Evolutionary conservation across 23 red algal species (phyloP).

Genomic region (Gracilaria vermiculophylla): DNA sequence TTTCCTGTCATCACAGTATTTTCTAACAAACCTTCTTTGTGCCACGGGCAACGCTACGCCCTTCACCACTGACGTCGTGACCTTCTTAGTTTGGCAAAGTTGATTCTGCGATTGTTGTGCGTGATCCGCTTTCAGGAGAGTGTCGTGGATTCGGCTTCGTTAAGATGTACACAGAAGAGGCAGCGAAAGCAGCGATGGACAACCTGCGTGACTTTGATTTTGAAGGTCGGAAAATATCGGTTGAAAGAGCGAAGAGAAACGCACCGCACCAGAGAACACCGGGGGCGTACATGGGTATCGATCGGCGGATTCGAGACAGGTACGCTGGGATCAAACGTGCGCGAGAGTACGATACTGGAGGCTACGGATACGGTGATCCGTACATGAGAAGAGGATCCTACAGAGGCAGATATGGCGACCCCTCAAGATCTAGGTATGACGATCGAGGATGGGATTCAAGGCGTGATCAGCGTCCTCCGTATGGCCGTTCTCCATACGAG

Average conservation of each 20-base stretch:
- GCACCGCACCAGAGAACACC: conserved; percentile 58
- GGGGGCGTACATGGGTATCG: conserved; percentile 63
- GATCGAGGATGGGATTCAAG: conserved; percentile 22
- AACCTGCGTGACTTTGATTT: conserved; percentile 62
- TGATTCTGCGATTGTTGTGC: conserved; percentile 58
- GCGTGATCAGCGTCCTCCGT: conserved; percentile 26
- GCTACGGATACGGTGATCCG: conserved; percentile 16
- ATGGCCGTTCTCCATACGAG: conserved; percentile 34
- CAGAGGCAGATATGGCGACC: conserved; percentile 27
- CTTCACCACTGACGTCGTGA: conserved; percentile 1
- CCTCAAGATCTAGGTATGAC: conserved; percentile 36
- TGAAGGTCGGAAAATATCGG: conserved; percentile 63
- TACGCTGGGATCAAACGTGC: conserved; percentile 62
- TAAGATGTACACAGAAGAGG: conserved; percentile 53
- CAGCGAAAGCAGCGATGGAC: conserved; percentile 47
- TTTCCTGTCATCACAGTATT: neutral
- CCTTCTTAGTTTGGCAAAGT: conserved; percentile 59
- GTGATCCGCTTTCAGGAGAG: conserved; percentile 62
- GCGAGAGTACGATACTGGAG: conserved; percentile 39
- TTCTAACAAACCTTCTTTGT: conserved; percentile 30
- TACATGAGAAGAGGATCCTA: conserved; percentile 34
- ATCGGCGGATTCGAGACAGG: conserved; percentile 65
- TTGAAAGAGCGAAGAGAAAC: conserved; percentile 59
- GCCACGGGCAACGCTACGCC: neutral
- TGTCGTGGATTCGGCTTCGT: conserved; percentile 73